A percentile compares a stretch with the other conserved stretches of the same genome.
phyloP scores from a whole-genome alignment of 441 rosid genomes.

The Lepidium campestre region DNA sequence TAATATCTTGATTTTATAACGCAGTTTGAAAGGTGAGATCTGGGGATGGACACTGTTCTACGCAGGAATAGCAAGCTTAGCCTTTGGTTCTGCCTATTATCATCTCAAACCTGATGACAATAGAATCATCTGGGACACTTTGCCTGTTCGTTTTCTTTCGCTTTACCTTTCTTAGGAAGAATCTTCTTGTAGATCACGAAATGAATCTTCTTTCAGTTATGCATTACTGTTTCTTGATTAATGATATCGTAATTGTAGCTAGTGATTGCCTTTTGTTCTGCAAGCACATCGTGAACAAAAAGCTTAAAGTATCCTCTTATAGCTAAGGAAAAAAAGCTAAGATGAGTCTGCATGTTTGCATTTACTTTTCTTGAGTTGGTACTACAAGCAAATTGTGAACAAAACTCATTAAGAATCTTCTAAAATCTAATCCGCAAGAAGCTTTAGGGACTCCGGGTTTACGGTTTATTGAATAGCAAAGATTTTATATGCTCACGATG shows the following conservation, averaged over 20 bases:
- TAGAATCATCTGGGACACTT: conserved; percentile 64
- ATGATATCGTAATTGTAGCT: neutral
- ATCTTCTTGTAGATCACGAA: neutral
- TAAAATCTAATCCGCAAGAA: neutral
- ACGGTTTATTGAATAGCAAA: neutral
- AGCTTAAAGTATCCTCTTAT: neutral
- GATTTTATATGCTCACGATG: neutral
- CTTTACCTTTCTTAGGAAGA: neutral
- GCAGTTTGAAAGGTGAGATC: conserved; percentile 70
- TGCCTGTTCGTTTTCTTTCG: conserved; percentile 59
- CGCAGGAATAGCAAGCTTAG: conserved; percentile 56
- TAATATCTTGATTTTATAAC: conserved; percentile 2
- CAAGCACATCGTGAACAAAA: neutral
- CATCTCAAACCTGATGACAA: conserved; percentile 75
- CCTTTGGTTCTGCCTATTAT: conserved; percentile 84
- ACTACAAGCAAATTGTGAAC: neutral
- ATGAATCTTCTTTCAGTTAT: neutral
- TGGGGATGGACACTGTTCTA: conserved; percentile 80
- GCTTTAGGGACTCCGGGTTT: neutral
- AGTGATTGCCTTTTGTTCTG: too few species aligned
- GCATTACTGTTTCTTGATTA: neutral
- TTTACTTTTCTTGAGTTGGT: neutral
- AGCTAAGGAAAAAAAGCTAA: neutral
- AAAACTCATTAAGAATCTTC: neutral
- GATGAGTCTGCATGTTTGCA: neutral